Conservation (phyloP, 2,329 filamentous ascomycete species). For the Beauveria sp. region DNA sequence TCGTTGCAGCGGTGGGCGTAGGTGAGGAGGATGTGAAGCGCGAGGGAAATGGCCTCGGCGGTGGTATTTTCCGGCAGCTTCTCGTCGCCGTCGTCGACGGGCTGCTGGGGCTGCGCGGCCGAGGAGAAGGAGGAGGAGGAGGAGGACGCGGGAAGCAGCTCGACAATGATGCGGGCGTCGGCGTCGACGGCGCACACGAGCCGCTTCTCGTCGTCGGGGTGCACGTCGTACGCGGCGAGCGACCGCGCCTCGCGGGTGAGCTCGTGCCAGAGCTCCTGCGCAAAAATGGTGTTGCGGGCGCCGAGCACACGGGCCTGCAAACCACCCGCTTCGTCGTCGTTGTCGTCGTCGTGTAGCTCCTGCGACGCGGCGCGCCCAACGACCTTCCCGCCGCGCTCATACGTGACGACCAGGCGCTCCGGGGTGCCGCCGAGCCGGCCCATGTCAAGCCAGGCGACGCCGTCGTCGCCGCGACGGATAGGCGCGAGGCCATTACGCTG, state of each 20-base stretch:
- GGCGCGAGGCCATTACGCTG: conserved; percentile 71
- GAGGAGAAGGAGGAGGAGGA: conserved; percentile 16
- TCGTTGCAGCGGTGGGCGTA: conserved; percentile 74
- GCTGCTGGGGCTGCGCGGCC: conserved; percentile 32
- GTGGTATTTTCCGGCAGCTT: conserved; percentile 37
- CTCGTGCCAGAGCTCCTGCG: conserved; percentile 87
- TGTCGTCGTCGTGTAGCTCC: conserved; percentile 41
- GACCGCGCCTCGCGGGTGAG: conserved; percentile 72
- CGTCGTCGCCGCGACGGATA: conserved; percentile 65
- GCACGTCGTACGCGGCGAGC: conserved; percentile 63
- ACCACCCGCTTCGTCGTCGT: conserved; percentile 32
- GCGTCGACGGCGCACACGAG: conserved; percentile 49
- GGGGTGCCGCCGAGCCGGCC: conserved; percentile 42
- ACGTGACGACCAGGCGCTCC: conserved; percentile 59
- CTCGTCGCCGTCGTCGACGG: conserved; percentile 17
- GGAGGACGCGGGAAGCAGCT: conserved; percentile 48
- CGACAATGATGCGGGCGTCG: conserved; percentile 51
- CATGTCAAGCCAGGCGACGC: conserved; percentile 66
- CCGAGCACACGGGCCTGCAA: conserved; percentile 64
- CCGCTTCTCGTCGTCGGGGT: conserved; percentile 49
- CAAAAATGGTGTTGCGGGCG: conserved; percentile 71
- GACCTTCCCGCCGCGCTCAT: conserved; percentile 49
- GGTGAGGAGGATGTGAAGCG: conserved; percentile 67
- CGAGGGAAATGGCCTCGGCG: conserved; percentile 58
- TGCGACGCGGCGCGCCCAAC: conserved; percentile 50